Conservation (phyloP, 192 early-diverging fungal species). For the Rhizophagus clarus region DNA sequence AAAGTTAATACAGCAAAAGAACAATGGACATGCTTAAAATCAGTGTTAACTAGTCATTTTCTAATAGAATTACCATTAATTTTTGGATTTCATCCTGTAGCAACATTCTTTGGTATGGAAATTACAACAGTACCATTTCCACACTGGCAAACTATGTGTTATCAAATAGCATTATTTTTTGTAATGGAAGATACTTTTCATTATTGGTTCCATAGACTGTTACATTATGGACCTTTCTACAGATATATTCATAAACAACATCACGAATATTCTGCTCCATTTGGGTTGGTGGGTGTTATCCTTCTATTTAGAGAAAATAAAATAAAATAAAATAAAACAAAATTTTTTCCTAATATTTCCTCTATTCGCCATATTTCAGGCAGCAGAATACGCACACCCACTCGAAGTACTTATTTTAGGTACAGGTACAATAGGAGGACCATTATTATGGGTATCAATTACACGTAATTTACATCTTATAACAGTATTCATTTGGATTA, state of each 20-base stretch:
- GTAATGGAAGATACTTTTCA: conserved; percentile 89
- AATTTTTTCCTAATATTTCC: neutral
- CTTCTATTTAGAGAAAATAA: too few relatives aligned
- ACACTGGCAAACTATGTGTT: conserved; percentile 59
- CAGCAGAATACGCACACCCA: conserved; percentile 91
- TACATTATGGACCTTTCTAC: conserved; percentile 89
- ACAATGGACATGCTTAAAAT: conserved; percentile 73
- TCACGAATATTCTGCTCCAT: conserved; percentile 89
- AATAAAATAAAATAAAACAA: neutral
- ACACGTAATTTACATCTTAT: conserved; percentile 76
- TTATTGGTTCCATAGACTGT: conserved; percentile 86
- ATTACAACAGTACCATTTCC: conserved; percentile 85
- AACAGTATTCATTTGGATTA: conserved; percentile 87
- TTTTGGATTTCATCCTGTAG: conserved; percentile 84
- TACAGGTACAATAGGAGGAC: conserved; percentile 81
- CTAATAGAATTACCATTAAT: conserved; percentile 87
- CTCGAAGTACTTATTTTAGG: conserved; percentile 85
- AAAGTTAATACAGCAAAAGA: conserved; percentile 65
- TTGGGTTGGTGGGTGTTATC: conserved; percentile 60
- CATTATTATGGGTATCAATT: conserved; percentile 68
- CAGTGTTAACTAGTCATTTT: conserved; percentile 79
- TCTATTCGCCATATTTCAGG: conserved; percentile 3
- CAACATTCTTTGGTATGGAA: conserved; percentile 81
- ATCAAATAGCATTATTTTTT: conserved; percentile 76
- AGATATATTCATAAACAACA: conserved; percentile 93